phyloP scores from a whole-genome alignment of 75 land plant genomes.

The Isoetes taiwanensis region DNA sequence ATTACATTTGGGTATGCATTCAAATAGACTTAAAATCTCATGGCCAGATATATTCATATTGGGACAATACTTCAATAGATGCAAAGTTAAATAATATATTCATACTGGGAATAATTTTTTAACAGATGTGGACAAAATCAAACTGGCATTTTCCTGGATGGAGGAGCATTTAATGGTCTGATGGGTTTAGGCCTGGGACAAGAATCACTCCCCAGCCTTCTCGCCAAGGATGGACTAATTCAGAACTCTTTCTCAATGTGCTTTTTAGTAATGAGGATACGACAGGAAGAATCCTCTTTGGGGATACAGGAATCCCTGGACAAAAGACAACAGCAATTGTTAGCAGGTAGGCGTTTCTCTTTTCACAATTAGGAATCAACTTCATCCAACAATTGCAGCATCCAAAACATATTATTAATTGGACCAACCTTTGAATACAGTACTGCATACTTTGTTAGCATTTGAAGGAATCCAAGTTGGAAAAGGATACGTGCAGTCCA shows the following conservation, averaged over 20 bases:
- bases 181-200: conserved; percentile 3
- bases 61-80: too few species aligned
- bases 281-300: not conserved
- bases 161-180: not conserved
- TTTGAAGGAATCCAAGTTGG: not conserved
- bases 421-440: too few species aligned
- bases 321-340: not conserved
- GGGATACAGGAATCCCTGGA: not conserved
- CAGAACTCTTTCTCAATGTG: conserved; percentile 1
- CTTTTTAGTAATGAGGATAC: conserved; percentile 8
- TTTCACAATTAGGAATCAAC: not conserved
- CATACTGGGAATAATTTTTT: too few species aligned
- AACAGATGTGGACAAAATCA: conserved; percentile 2
- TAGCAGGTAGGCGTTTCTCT: too few species aligned
- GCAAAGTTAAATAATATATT: too few species aligned
- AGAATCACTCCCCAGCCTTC: not conserved
- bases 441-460: not conserved
- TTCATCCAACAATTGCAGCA: not conserved
- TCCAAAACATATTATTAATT: too few species aligned
- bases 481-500: not conserved
- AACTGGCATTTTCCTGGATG: not conserved
- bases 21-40: not conserved
- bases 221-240: not conserved
- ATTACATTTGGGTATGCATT: not conserved
- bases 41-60: too few species aligned